A percentile compares a stretch with the other conserved stretches of the same genome.
Evolutionary conservation across 768 basidiomycete genomes (phyloP).

Genomic region (Lentinus brumalis): DNA sequence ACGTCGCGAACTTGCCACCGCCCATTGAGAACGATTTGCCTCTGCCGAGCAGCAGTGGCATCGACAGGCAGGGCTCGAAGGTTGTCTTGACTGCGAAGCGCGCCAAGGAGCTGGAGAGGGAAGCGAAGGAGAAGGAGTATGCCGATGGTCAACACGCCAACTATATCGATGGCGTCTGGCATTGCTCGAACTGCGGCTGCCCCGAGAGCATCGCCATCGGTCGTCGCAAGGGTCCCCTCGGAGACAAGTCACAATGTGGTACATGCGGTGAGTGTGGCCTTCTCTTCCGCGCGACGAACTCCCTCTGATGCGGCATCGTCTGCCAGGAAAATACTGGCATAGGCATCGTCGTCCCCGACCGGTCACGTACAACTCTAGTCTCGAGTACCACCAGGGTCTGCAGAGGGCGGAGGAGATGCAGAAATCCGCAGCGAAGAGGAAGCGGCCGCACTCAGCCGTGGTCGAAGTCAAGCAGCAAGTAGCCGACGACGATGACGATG

Average conservation of each 20-base stretch:
- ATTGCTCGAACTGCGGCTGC: slow-evolving; percentile 93
- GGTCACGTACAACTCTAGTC: slow-evolving; percentile 77
- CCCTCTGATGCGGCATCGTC: slow-evolving; percentile 6
- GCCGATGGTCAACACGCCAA: slow-evolving; percentile 83
- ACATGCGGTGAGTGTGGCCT: slow-evolving; percentile 78
- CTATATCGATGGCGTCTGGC: slow-evolving; percentile 85
- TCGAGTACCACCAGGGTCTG: slow-evolving; percentile 63
- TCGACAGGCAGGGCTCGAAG: slow-evolving; percentile 51
- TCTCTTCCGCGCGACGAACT: not conserved
- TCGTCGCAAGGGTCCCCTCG: slow-evolving; percentile 84
- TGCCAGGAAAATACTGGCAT: slow-evolving; percentile 86
- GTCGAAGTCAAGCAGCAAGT: slow-evolving; percentile 43
- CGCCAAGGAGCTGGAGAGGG: slow-evolving; percentile 73
- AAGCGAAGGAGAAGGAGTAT: slow-evolving; percentile 83
- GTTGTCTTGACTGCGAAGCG: slow-evolving; percentile 56
- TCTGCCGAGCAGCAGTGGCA: slow-evolving; percentile 33
- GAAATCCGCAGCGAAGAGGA: slow-evolving; percentile 58
- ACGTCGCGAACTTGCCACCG: slow-evolving; percentile 57
- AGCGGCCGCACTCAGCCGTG: slow-evolving; percentile 51
- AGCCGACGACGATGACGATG: slow-evolving; percentile 35
- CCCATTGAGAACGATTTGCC: slow-evolving; percentile 66
- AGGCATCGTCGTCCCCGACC: slow-evolving; percentile 80
- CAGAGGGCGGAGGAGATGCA: slow-evolving; percentile 58
- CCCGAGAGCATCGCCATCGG: slow-evolving; percentile 87
- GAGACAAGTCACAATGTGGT: slow-evolving; percentile 89